Evolutionary conservation across 305 asterid genomes (phyloP).

Genomic region (Fraxinus ornus): DNA sequence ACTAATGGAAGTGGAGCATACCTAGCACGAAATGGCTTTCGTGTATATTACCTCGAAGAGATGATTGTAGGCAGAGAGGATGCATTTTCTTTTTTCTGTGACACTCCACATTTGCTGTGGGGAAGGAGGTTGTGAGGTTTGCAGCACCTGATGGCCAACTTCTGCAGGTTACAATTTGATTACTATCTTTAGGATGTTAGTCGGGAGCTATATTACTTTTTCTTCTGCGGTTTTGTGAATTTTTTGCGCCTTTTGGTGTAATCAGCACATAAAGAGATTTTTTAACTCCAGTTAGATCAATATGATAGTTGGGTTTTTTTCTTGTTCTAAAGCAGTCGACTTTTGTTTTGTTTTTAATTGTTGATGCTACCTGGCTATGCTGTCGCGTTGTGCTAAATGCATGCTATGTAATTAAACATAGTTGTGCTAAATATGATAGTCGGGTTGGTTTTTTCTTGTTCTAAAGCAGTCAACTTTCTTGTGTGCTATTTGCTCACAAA

Average conservation of each 20-base stretch:
- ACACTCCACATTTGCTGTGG: background rate
- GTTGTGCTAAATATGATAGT: background rate
- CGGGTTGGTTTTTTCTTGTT: background rate
- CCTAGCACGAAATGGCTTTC: background rate
- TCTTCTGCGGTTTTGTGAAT: background rate
- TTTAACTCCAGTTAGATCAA: background rate
- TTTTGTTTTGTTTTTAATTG: background rate
- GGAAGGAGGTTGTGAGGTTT: background rate
- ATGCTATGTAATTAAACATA: background rate
- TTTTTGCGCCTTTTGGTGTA: slow-evolving; percentile 5
- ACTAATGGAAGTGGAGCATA: background rate
- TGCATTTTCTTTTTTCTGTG: slow-evolving; percentile 5
- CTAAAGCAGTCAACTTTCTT: background rate
- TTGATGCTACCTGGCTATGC: background rate
- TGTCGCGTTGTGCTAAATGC: background rate
- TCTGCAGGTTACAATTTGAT: background rate
- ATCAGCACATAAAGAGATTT: background rate
- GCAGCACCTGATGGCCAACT: background rate
- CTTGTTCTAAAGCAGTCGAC: background rate
- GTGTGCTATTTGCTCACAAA: background rate
- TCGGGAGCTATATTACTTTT: background rate
- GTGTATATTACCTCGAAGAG: background rate
- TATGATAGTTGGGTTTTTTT: background rate
- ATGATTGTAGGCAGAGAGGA: background rate
- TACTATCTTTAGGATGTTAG: background rate